Conservation (phyloP, 352 stramenopile species). For the Phytophthora syringae region DNA sequence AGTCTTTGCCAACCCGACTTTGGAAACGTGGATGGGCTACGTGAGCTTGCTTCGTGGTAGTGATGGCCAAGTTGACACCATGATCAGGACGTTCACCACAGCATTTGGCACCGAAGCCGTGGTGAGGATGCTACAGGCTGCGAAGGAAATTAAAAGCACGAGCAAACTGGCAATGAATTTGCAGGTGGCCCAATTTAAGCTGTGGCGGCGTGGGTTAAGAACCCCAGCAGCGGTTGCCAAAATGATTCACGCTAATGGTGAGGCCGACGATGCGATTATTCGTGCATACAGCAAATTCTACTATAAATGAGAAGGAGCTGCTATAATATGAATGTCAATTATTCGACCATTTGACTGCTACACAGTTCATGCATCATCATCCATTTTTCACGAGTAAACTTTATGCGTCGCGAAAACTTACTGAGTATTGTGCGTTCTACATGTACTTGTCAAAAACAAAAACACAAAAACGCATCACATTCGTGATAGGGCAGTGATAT, state of each 20-base stretch:
- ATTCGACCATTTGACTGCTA: too few species aligned
- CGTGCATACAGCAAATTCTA: not conserved
- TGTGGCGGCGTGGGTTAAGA: not conserved
- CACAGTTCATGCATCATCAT: too few species aligned
- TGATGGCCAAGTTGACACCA: not conserved
- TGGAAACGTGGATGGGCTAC: conserved; percentile 14
- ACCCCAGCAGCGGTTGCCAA: not conserved
- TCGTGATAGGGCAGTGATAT: too few species aligned
- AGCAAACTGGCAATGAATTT: not conserved
- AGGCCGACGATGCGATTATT: not conserved
- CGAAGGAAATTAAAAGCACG: not conserved
- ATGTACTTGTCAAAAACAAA: too few species aligned
- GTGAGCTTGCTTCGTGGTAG: not conserved
- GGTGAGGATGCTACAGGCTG: not conserved
- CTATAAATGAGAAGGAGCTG: too few species aligned
- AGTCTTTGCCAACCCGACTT: conserved; percentile 2
- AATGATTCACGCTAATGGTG: not conserved
- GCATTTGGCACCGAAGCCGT: not conserved
- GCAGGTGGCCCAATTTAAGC: not conserved
- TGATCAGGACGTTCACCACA: not conserved
- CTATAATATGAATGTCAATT: too few species aligned
- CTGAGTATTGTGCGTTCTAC: too few species aligned
- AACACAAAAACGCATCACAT: too few species aligned
- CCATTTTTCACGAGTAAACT: not conserved
- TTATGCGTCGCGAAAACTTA: not conserved